These are phyloP conservation scores for Asclepias syriaca DNA, from an alignment of 257 asterid species.

Conservation along the genomic window DNA sequence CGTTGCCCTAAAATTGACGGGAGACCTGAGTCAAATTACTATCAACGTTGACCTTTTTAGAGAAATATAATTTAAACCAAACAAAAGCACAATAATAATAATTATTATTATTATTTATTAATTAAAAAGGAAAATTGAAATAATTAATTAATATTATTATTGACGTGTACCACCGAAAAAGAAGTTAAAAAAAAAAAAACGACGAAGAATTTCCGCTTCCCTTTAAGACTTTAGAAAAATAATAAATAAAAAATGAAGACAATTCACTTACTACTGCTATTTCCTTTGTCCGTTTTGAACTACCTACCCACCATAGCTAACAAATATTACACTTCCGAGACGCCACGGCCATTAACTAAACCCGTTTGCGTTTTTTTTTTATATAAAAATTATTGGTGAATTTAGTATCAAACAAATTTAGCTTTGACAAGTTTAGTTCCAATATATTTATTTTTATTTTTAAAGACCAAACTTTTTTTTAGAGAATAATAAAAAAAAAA, in stretches of 20 bases:
- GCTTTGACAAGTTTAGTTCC: too few relatives aligned
- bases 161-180: too few relatives aligned
- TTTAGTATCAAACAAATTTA: too few relatives aligned
- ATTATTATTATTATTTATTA: background rate
- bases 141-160: too few relatives aligned
- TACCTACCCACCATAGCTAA: background rate
- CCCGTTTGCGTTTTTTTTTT: background rate
- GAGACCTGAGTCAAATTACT: constrained; percentile 18
- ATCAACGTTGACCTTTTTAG: constrained; percentile 14
- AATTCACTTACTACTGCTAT: constrained; percentile 16
- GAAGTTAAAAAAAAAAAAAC: background rate
- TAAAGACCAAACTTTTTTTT: too few relatives aligned
- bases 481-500: too few relatives aligned
- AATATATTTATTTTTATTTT: too few relatives aligned
- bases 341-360: constrained; percentile 34
- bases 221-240: constrained; percentile 13
- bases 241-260: background rate
- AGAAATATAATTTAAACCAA: background rate
- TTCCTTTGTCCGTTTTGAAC: constrained; percentile 12
- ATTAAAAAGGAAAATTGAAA: background rate
- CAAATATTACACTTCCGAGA: constrained; percentile 18
- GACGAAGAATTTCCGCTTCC: constrained; percentile 14
- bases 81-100: background rate
- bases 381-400: too few relatives aligned
- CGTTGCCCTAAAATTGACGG: background rate